Conservation (phyloP, 805 yeast genomes). For the Yarrowia hollandica region DNA sequence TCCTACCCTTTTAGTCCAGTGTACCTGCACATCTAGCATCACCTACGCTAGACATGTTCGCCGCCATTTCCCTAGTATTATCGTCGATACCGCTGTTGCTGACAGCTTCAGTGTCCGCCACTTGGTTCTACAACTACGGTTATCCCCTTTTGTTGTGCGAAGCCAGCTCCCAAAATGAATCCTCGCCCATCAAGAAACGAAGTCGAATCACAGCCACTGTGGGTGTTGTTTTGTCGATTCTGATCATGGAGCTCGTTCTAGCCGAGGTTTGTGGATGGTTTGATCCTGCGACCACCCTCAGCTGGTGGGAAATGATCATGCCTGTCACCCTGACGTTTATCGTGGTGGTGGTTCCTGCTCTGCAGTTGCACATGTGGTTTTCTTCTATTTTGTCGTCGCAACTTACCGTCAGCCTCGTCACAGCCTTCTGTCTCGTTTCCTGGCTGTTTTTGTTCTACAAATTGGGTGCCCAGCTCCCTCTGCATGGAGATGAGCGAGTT, state of each 20-base stretch:
- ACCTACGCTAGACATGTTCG: not conserved
- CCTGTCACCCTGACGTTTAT: slow-evolving; percentile 18
- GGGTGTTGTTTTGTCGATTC: slow-evolving; percentile 19
- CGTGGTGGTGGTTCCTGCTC: slow-evolving; percentile 19
- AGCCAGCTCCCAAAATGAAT: not conserved
- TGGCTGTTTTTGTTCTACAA: slow-evolving; percentile 38
- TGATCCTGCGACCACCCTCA: not conserved
- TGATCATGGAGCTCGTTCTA: slow-evolving; percentile 12
- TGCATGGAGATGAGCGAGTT: slow-evolving; percentile 26
- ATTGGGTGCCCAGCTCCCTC: slow-evolving; percentile 38
- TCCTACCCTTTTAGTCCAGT: slow-evolving; percentile 13
- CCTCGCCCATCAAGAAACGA: slow-evolving; percentile 1
- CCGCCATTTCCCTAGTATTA: slow-evolving; percentile 8
- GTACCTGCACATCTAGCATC: slow-evolving; percentile 17
- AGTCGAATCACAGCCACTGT: slow-evolving; percentile 18
- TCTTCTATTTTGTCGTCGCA: not conserved
- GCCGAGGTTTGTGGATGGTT: slow-evolving; percentile 29
- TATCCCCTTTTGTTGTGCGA: slow-evolving; percentile 6
- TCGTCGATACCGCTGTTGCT: slow-evolving; percentile 16
- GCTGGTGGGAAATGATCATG: slow-evolving; percentile 27
- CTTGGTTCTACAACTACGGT: slow-evolving; percentile 21
- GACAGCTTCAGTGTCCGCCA: slow-evolving; percentile 11
- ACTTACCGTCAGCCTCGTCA: not conserved
- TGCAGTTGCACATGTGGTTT: slow-evolving; percentile 7
- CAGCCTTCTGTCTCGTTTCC: slow-evolving; percentile 31